phyloP scores from a whole-genome alignment of 306 rosid species.

The Vachellia collinsii region DNA sequence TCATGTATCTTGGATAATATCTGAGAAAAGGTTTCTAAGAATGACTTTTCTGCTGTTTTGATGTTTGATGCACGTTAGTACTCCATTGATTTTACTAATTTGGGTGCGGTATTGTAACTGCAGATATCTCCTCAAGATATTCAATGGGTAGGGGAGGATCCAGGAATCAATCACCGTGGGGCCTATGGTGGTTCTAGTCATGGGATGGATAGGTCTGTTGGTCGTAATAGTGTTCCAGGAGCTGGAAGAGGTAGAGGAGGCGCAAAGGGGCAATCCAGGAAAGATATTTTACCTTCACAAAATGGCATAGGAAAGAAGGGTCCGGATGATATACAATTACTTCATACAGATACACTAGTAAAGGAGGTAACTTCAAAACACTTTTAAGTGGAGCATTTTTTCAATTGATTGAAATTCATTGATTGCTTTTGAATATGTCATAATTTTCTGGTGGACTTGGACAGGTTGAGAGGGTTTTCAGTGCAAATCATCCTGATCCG shows the following conservation, averaged over 20 bases:
- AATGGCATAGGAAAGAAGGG: slow-evolving; percentile 84
- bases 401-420: slow-evolving; percentile 24
- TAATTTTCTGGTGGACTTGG: slow-evolving; percentile 30
- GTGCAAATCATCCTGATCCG: slow-evolving; percentile 86
- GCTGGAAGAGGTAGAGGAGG: slow-evolving; percentile 91
- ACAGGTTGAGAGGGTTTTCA: slow-evolving; percentile 93
- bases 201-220: slow-evolving; percentile 70
- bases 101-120: slow-evolving; percentile 46
- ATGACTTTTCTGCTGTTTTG: slow-evolving; percentile 28
- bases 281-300: slow-evolving; percentile 71
- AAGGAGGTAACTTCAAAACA: slow-evolving; percentile 66
- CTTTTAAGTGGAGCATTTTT: background rate
- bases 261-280: slow-evolving; percentile 71
- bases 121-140: slow-evolving; percentile 92
- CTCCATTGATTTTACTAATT: slow-evolving; percentile 43
- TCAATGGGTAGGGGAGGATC: slow-evolving; percentile 93
- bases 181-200: slow-evolving; percentile 67
- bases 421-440: background rate
- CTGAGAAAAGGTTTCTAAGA: slow-evolving; percentile 20
- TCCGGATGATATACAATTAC: slow-evolving; percentile 80
- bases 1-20: slow-evolving; percentile 11
- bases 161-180: slow-evolving; percentile 77
- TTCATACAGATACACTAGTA: slow-evolving; percentile 79
- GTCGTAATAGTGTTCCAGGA: slow-evolving; percentile 63
- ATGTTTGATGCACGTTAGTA: slow-evolving; percentile 27